Base-by-base conservation (phyloP, 2,329 filamentous ascomycete species). In the Neofusicoccum laricinum region DNA sequence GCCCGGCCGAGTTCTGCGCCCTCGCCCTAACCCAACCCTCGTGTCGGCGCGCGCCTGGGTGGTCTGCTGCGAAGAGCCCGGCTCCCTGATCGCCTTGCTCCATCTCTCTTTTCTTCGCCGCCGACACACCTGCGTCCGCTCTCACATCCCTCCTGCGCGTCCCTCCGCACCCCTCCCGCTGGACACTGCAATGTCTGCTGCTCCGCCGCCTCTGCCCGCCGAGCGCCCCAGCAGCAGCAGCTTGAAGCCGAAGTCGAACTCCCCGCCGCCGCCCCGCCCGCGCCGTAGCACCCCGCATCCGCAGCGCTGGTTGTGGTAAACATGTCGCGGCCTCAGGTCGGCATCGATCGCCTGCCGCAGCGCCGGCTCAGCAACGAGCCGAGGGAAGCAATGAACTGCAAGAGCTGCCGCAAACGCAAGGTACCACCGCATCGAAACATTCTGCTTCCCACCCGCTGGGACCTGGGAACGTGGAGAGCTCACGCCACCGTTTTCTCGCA, bases 311-410 rank as follows among this genome's bases (percentile, higher is more conserved):
- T 57, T 32, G 25, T 46, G 32, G 41, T 32, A 41, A 58, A 38
- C 51, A 64, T 64, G 63, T 50, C 86, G 90, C 86, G 91, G 71
- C 89, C 90, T 32, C 89, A 91, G 80, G 88, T 93, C 72, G 89
- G 90, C 75, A 94, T 94, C 76, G 90, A 93, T 78, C 87, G 91
- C 67, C 81, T 94, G 69, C 89, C 90, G 30, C 84, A 88, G 63
- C 87, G 89, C 67, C 87, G 90, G 46, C 82, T 87, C 77, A 88
- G 84, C 77, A 89, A 86, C 71, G 90, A 95, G 76, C 91, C 90
- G 45, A 88, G 90, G 71, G 92, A 96, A 81, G 91, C 90, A 38
- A 96, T 96, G 92, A 96, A 96, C 77, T 96, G 92, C 86, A 96
- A 96, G 78, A 95, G 91, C 64, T 96, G 92, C 81, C 87, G 92